Percentiles rank a stretch among this genome's conserved stretches.
Evolutionary conservation across 768 basidiomycete species (phyloP).

Genomic region (Leccinum subgranulosum): DNA sequence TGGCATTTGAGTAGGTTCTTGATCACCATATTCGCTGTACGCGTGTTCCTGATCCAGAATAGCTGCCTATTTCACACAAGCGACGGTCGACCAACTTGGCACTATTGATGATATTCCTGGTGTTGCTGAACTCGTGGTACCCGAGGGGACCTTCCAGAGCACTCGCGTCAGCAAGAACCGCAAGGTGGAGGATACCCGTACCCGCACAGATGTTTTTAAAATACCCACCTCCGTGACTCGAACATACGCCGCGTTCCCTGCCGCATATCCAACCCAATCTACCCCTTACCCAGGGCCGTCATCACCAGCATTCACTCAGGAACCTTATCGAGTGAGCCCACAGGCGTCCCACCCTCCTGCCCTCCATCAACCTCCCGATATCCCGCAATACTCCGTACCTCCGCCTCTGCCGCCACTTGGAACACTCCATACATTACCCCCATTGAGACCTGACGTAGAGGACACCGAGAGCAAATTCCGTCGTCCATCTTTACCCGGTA

Average conservation of each 20-base stretch:
- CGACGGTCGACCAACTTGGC: conserved; percentile 65
- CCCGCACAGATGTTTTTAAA: conserved; percentile 32
- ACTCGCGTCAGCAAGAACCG: conserved; percentile 54
- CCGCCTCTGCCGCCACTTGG: conserved; percentile 24
- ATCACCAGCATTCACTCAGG: conserved; percentile 21
- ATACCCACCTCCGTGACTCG: conserved; percentile 33
- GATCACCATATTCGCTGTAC: background rate
- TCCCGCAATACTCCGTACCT: conserved; percentile 27
- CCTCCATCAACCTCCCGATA: conserved; percentile 22
- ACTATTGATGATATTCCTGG: conserved; percentile 66
- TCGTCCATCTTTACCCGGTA: conserved; percentile 28
- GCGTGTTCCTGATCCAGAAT: conserved; percentile 23
- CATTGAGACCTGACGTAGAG: conserved; percentile 23
- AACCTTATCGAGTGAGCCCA: conserved; percentile 20
- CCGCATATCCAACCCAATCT: conserved; percentile 29
- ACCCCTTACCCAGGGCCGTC: conserved; percentile 23
- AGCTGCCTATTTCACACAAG: conserved; percentile 85
- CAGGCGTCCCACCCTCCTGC: conserved; percentile 22
- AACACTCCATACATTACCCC: conserved; percentile 24
- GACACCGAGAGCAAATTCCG: conserved; percentile 32
- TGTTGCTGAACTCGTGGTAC: conserved; percentile 60
- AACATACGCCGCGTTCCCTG: conserved; percentile 42
- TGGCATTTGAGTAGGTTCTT: conserved; percentile 74
- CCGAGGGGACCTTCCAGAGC: conserved; percentile 66
- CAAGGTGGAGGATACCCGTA: conserved; percentile 40